Percentiles rank a stretch among this genome's conserved stretches.
Conservation (phyloP, 768 basidiomycete species). For the Tulasnella sp. region DNA sequence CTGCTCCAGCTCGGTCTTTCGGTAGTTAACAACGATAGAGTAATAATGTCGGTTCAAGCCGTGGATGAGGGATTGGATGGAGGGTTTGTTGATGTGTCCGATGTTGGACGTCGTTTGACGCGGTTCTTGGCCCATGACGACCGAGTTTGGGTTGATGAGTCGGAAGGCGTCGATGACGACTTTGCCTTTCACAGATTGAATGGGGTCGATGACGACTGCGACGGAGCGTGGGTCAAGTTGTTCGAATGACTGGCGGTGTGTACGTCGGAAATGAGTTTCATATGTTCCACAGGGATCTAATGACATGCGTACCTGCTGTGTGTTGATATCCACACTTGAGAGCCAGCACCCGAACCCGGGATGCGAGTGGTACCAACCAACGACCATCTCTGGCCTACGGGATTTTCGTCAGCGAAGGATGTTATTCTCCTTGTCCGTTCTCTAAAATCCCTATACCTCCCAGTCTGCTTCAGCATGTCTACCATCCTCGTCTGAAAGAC, state of each 20-base stretch:
- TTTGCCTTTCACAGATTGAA: constrained; percentile 97
- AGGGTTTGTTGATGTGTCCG: constrained; percentile 98
- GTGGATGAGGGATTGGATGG: constrained; percentile 95
- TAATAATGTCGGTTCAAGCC: constrained; percentile 98
- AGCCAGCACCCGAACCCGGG: constrained; percentile 99
- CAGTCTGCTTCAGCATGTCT: constrained; percentile 99
- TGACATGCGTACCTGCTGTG: constrained; percentile 95
- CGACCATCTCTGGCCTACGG: constrained; percentile 83
- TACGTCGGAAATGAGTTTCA: too few relatives aligned
- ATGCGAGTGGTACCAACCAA: constrained; percentile 99
- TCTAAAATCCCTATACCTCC: constrained; percentile 43
- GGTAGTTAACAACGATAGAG: constrained; percentile 93
- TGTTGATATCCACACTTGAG: constrained; percentile 97
- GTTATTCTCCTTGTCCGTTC: neutral
- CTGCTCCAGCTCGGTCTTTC: constrained; percentile 97
- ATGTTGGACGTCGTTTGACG: constrained; percentile 97
- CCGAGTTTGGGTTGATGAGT: constrained; percentile 82
- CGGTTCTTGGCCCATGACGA: constrained; percentile 87
- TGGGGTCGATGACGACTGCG: constrained; percentile 95
- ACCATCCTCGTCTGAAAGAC: constrained; percentile 98
- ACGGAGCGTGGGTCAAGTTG: constrained; percentile 86
- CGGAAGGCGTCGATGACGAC: constrained; percentile 99
- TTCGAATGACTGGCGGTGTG: constrained; percentile 72
- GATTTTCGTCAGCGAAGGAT: constrained; percentile 13
- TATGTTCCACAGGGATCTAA: too few relatives aligned